Base-by-base conservation (phyloP, 192 early-diverging fungal species). In the Backusella parvicylindrica region DNA sequence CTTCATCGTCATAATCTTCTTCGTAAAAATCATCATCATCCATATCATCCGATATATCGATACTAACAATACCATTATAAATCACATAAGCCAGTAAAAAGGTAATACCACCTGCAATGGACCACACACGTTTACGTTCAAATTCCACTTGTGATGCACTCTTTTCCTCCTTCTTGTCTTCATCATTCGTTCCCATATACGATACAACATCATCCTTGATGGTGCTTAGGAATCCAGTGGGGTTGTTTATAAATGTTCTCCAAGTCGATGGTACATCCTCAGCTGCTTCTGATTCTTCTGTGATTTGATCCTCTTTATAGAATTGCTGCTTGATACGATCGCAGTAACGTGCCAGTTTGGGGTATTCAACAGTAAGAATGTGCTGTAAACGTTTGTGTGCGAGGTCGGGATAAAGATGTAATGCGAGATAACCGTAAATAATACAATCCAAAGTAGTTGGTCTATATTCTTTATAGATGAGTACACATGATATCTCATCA, bases 401-500 rank as follows among this genome's bases (percentile, higher is more conserved):
- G 35, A 97, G 84, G 26, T 92, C 84, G n/a, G 95, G 89, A 41
- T 89, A 91, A 53, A 89, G 65, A 31, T 95, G 89, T 50, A 94
- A 79, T n/a, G 94, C 85, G 28, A 98, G 84, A 77, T 96, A 91
- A 16, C 92, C 94, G 80, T 91, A 98, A 12, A 87, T 92, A 37
- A 96, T 83, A 11, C 91, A 90, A 79, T 98, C 97, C 8, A 97
- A 81, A 15, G 91, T 87, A 12, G 90, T 88, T 2, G 94, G 89
- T 12, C 87, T 90, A 71, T 35, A 35, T n/a, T n/a, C n/a, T n/a
- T n/a, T n/a, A n/a, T n/a, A n/a, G n/a, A n/a, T n/a, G n/a, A n/a
- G n/a, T n/a, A n/a, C n/a, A n/a, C n/a, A n/a, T n/a, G 18, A 13
- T 8, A 43, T 13, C 16, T 16, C 23, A 12, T 31, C 30, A 15